Percentiles rank a stretch among this genome's conserved stretches.
phyloP scores from a whole-genome alignment of 2,329 filamentous ascomycete genomes.

The Xylogone sp. region DNA sequence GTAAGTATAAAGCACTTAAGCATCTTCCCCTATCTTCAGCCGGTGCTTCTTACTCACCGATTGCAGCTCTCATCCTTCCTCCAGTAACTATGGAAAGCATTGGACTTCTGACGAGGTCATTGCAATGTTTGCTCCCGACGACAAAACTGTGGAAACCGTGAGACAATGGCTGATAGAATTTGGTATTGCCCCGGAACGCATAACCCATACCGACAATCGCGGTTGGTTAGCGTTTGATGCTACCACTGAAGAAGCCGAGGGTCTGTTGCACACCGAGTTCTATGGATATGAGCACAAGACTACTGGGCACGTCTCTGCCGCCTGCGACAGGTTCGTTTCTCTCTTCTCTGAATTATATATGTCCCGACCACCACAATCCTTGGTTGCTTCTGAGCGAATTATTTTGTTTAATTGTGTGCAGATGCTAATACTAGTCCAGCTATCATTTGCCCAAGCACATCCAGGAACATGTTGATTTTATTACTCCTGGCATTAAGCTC shows the following conservation, averaged over 20 bases:
- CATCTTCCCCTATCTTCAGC: neutral
- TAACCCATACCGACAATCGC: conserved; percentile 24
- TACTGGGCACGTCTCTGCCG: conserved; percentile 25
- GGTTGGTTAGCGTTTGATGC: conserved; percentile 33
- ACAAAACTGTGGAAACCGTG: conserved; percentile 28
- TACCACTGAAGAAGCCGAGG: conserved; percentile 27
- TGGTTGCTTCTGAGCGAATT: no score
- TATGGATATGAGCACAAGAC: conserved; percentile 28
- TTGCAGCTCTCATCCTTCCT: conserved; percentile 18
- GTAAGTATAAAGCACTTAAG: conserved; percentile 10
- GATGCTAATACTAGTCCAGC: conserved; percentile 20
- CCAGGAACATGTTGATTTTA: conserved; percentile 40
- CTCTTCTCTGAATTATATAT: no score
- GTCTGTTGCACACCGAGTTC: conserved; percentile 32
- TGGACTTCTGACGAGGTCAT: conserved; percentile 28
- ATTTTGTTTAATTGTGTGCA: neutral
- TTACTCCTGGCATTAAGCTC: conserved; percentile 37
- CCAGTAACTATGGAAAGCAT: conserved; percentile 30
- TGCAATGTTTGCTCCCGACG: conserved; percentile 27
- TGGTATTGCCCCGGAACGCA: conserved; percentile 26
- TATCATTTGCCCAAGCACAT: conserved; percentile 39
- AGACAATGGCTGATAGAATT: conserved; percentile 28
- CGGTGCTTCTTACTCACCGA: neutral
- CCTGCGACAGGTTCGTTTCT: conserved; percentile 29
- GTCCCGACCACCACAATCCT: no score